phyloP scores from a whole-genome alignment of 345 rosid species.

The Microcos paniculata region DNA sequence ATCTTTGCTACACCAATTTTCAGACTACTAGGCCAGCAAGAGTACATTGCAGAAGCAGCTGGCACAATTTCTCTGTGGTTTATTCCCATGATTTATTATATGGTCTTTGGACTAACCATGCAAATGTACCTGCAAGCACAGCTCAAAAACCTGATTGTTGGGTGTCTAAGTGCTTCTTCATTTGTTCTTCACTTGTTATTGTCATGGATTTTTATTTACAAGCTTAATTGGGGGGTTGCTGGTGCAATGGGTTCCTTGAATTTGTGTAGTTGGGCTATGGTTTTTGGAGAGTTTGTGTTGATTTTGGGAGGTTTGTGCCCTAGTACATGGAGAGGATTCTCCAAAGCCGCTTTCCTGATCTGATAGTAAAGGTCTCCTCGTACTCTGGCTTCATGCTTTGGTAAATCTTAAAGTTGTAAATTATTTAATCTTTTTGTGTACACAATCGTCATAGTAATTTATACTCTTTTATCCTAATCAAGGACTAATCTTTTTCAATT shows the following conservation, averaged over 20 bases:
- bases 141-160: background rate
- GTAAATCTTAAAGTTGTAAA: constrained; percentile 8
- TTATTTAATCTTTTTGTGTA: background rate
- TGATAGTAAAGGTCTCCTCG: constrained; percentile 29
- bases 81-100: background rate
- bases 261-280: background rate
- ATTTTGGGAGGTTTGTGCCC: constrained; percentile 36
- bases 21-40: background rate
- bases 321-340: constrained; percentile 35
- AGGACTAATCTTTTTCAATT: too few species aligned
- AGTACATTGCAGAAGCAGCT: background rate
- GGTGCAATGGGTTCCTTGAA: constrained; percentile 8
- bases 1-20: background rate
- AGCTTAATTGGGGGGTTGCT: constrained; percentile 8
- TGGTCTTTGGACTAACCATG: background rate
- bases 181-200: background rate
- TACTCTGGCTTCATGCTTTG: constrained; percentile 41
- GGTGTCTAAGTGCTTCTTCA: background rate
- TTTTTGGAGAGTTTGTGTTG: constrained; percentile 1
- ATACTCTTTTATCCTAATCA: too few species aligned
- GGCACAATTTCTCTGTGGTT: background rate
- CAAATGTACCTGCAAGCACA: constrained; percentile 9
- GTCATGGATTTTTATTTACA: background rate
- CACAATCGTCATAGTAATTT: too few species aligned
- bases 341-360: constrained; percentile 25